phyloP scores from a whole-genome alignment of 768 basidiomycete genomes.

The Suillus lakei region DNA sequence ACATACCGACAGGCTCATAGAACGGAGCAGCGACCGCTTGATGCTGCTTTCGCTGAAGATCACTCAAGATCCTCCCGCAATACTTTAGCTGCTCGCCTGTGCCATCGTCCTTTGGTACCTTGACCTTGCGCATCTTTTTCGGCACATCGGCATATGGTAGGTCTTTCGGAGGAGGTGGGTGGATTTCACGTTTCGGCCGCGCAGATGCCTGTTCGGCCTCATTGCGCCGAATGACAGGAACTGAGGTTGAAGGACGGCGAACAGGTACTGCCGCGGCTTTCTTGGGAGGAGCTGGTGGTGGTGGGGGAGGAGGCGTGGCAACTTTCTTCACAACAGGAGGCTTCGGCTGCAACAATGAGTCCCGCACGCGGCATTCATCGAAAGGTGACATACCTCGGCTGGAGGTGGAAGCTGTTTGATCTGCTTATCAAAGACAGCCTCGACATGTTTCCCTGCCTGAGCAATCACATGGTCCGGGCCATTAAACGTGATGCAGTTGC shows the following conservation, averaged over 20 bases:
- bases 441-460: conserved; percentile 79
- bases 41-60: conserved; percentile 82
- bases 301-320: conserved; percentile 41
- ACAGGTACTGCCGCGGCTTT: conserved; percentile 46
- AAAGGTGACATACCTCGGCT: conserved; percentile 64
- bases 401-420: conserved; percentile 81
- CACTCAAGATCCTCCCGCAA: conserved; percentile 74
- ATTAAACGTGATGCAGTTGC: conserved; percentile 91
- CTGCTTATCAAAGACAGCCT: conserved; percentile 87
- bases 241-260: conserved; percentile 79
- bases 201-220: conserved; percentile 57
- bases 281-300: conserved; percentile 31
- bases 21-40: conserved; percentile 78
- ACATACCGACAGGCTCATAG: conserved; percentile 92
- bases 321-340: conserved; percentile 50
- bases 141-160: conserved; percentile 80
- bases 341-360: conserved; percentile 40
- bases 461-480: conserved; percentile 86
- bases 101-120: conserved; percentile 64
- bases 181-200: conserved; percentile 98
- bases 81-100: conserved; percentile 85
- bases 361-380: conserved; percentile 18
- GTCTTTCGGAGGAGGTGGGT: conserved; percentile 93
- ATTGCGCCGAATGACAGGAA: conserved; percentile 83
- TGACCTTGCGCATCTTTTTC: conserved; percentile 68